Base-by-base conservation (phyloP, 306 rosid genomes). In the Corylus heterophylla region DNA sequence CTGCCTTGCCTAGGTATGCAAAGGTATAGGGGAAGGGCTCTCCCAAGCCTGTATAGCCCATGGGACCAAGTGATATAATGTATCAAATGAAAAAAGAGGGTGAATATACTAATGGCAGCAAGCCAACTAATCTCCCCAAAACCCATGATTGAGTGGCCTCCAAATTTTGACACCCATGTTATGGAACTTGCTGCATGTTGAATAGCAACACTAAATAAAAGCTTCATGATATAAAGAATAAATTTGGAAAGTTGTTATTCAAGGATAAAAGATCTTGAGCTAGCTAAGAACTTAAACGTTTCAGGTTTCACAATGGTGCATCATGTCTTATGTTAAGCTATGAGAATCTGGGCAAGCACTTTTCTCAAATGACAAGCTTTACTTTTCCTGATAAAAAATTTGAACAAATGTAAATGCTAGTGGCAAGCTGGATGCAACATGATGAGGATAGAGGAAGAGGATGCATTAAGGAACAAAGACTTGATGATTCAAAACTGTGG, bases 381-480 rank as follows among this genome's bases (percentile, higher is more conserved):
- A 68, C 72, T 42, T 59, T 27, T 59, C 31, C 72, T 39, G 49
- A 68, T n/a, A 68, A 68, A 39, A n/a, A 42, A 68, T 68, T 35
- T 6, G 22, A 67, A 67, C 17, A 42, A 42, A 42, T 42, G 45
- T 42, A 42, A 42, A 42, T 42, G 45, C 45, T 42, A 56, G 31
- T 17, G 25, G 35, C 71, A 47, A 64, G 12, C 5, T 1, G 48
- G 55, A 63, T 12, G 35, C 12, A 62, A 73, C 25, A 49, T 61
- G 55, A 56, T 74, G 18, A 47, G 76, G 62, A 83, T 31, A 58
- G 9, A 76, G 42, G 49, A 56, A 20, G 45, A 81, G 31, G 67
- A 68, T 31, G 51, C 6, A 31, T 13, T 6, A 44, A 59, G 50
- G 22, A 71, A 31, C 27, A n/a, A 25, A 16, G 45, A n/a, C 59